Conservation (phyloP, 2,329 filamentous ascomycete species). For the Kalmusia sp. region DNA sequence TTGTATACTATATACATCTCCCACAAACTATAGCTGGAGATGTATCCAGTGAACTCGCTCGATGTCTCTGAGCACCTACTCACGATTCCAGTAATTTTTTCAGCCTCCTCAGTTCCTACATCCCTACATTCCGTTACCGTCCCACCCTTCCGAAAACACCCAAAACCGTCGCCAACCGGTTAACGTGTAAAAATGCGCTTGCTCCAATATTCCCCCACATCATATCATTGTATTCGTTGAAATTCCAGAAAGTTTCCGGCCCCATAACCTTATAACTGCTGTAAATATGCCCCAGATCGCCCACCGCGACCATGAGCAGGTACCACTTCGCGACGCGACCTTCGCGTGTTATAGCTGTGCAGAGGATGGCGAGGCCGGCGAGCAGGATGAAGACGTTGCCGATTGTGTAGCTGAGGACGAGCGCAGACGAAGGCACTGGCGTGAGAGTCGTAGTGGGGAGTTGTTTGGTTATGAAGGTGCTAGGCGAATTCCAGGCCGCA, state of each 20-base stretch:
- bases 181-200: conserved; percentile 31
- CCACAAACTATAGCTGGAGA: neutral
- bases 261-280: conserved; percentile 31
- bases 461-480: conserved; percentile 24
- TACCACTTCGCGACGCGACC: conserved; percentile 30
- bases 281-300: conserved; percentile 33
- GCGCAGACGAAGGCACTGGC: conserved; percentile 13
- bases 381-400: conserved; percentile 35
- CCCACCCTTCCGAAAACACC: conserved; percentile 31
- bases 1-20: no score
- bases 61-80: no score
- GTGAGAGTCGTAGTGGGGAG: conserved; percentile 18
- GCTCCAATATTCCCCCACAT: conserved; percentile 38
- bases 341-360: conserved; percentile 34
- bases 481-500: conserved; percentile 19
- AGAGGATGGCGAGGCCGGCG: conserved; percentile 25
- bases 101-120: no score
- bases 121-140: conserved; percentile 7
- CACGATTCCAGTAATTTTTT: no score
- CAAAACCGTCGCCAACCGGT: conserved; percentile 26
- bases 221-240: conserved; percentile 26
- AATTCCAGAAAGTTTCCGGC: conserved; percentile 29
- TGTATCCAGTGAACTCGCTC: no score
- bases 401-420: conserved; percentile 27
- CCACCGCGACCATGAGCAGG: conserved; percentile 25